Evolutionary conservation across 208 protist genomes (phyloP).

Genomic region (Trypanosoma scelopori): DNA sequence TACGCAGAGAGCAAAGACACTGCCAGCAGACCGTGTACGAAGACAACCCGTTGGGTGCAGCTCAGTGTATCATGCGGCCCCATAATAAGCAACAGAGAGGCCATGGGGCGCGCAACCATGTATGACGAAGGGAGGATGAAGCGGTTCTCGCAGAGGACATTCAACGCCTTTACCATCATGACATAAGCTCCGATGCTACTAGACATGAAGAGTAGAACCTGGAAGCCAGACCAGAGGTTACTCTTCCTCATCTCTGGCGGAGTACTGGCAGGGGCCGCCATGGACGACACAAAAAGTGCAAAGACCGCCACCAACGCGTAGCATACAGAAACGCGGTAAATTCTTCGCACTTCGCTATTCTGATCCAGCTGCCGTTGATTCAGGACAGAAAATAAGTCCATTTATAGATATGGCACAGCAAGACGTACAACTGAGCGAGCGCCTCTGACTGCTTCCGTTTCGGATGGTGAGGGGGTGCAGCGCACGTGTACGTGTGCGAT

Average conservation of each 20-base stretch:
- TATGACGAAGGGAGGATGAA: slow-evolving; percentile 32
- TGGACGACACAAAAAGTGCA: slow-evolving; percentile 15
- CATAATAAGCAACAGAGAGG: slow-evolving; percentile 27
- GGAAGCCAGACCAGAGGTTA: neutral
- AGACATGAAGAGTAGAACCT: slow-evolving; percentile 14
- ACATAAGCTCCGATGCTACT: slow-evolving; percentile 19
- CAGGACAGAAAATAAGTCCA: slow-evolving; percentile 51
- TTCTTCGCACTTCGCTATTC: slow-evolving; percentile 34
- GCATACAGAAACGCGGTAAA: slow-evolving; percentile 26
- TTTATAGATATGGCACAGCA: slow-evolving; percentile 9
- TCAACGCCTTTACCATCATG: slow-evolving; percentile 30
- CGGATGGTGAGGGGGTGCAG: no score
- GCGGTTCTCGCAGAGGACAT: slow-evolving; percentile 33
- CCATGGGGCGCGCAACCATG: slow-evolving; percentile 5
- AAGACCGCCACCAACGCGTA: slow-evolving; percentile 20
- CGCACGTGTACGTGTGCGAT: no score
- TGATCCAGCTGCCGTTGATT: slow-evolving; percentile 39
- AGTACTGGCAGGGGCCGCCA: neutral
- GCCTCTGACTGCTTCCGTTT: neutral
- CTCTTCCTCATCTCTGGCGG: neutral
- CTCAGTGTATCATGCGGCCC: slow-evolving; percentile 29
- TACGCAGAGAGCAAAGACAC: slow-evolving; percentile 16
- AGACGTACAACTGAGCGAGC: neutral
- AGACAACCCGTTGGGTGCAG: slow-evolving; percentile 22
- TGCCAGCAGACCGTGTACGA: slow-evolving; percentile 28